Percentiles rank a stretch among this genome's conserved stretches.
Evolutionary conservation across 495 filamentous ascomycete species (phyloP).

Genomic region (Aspergillus egyptiacus): DNA sequence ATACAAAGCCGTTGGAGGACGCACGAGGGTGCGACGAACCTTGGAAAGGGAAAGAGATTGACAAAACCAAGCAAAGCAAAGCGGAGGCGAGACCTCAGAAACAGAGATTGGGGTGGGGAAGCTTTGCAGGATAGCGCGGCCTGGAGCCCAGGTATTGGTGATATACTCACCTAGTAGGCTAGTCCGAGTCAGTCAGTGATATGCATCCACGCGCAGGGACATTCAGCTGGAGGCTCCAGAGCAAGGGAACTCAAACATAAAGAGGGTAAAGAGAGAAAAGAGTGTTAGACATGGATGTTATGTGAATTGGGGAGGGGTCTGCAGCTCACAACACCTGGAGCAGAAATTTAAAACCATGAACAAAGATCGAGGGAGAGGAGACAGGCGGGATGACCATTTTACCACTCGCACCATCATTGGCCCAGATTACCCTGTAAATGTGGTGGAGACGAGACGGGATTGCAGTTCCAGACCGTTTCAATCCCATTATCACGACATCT

Average conservation of each 20-base stretch:
- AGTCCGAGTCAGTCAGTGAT: neutral
- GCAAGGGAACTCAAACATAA: neutral
- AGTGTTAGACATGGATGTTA: neutral
- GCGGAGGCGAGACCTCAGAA: conserved; percentile 4
- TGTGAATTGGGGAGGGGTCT: neutral
- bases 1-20: too few relatives aligned
- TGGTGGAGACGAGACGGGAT: conserved; percentile 3
- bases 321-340: neutral
- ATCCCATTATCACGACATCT: neutral
- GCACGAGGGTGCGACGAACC: neutral
- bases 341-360: too few relatives aligned
- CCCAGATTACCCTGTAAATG: neutral
- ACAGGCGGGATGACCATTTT: neutral
- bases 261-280: neutral
- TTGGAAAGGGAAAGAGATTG: conserved; percentile 10
- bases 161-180: neutral
- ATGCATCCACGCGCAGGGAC: neutral
- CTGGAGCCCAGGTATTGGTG: too few relatives aligned
- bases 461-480: neutral
- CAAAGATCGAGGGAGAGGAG: conserved; percentile 4
- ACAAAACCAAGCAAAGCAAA: neutral
- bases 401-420: neutral
- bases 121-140: neutral
- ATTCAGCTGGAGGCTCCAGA: neutral
- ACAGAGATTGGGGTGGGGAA: conserved; percentile 12